A percentile compares a stretch with the other conserved stretches of the same genome.
phyloP scores from a whole-genome alignment of 2,329 filamentous ascomycete genomes.

The Arachnomyces sp. region DNA sequence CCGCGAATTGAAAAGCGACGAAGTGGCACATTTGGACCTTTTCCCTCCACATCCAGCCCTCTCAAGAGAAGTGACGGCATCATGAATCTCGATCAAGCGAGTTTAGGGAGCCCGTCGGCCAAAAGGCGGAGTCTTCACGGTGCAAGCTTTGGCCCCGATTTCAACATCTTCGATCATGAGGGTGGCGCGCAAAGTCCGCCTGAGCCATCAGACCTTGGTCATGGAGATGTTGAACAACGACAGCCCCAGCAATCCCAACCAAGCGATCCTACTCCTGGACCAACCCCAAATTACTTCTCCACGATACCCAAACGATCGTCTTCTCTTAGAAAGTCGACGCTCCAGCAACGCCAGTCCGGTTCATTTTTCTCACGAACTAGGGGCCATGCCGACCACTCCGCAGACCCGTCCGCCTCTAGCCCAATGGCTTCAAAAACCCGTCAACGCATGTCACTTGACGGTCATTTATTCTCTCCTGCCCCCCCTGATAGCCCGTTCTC shows the following conservation, averaged over 20 bases:
- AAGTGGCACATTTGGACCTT: conserved; percentile 40
- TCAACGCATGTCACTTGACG: conserved; percentile 71
- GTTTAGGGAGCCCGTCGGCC: conserved; percentile 74
- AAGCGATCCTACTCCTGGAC: conserved; percentile 3
- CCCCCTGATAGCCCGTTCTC: conserved; percentile 60
- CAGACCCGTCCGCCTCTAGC: conserved; percentile 50
- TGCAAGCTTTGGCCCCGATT: conserved; percentile 54
- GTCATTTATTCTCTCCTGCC: conserved; percentile 58
- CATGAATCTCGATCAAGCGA: conserved; percentile 76
- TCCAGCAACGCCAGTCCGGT: conserved; percentile 73
- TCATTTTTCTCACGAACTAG: conserved; percentile 43
- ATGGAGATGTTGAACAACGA: too few relatives aligned
- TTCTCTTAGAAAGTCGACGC: conserved; percentile 75
- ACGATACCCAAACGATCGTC: conserved; percentile 62
- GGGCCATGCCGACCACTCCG: conserved; percentile 22
- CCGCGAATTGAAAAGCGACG: conserved; percentile 44
- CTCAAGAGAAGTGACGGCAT: conserved; percentile 86
- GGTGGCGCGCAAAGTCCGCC: conserved; percentile 20
- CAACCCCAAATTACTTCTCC: conserved; percentile 41
- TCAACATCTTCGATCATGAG: conserved; percentile 66
- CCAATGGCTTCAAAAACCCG: conserved; percentile 50
- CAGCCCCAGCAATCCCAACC: too few relatives aligned
- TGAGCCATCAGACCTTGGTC: conserved; percentile 15
- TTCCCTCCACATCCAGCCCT: conserved; percentile 64
- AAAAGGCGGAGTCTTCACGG: conserved; percentile 86